A percentile compares a stretch with the other conserved stretches of the same genome.
Conservation (phyloP, 2,329 filamentous ascomycete species). For the Clarireedia homoeocarpa region DNA sequence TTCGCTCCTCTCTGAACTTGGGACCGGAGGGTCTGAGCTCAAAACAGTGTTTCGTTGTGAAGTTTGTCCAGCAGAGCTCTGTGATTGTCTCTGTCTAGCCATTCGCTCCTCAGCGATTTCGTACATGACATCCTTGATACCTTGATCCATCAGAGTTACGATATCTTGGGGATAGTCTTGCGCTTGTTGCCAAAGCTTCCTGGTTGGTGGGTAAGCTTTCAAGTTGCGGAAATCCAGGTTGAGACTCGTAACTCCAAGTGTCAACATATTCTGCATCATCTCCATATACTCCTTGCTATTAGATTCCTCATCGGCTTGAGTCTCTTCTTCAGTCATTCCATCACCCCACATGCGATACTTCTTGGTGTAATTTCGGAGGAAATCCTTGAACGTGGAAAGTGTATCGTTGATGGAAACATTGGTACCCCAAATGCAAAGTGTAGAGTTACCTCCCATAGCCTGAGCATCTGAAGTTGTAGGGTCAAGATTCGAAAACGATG, state of each 20-base stretch:
- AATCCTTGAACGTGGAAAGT: slow-evolving; percentile 81
- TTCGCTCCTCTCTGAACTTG: slow-evolving; percentile 68
- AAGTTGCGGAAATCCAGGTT: slow-evolving; percentile 86
- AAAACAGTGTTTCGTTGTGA: slow-evolving; percentile 40
- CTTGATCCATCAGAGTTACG: slow-evolving; percentile 92
- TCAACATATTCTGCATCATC: slow-evolving; percentile 83
- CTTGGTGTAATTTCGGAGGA: slow-evolving; percentile 81
- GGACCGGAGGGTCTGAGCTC: slow-evolving; percentile 70
- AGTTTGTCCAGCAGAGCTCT: slow-evolving; percentile 42
- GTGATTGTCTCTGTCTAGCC: slow-evolving; percentile 56
- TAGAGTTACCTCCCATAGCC: slow-evolving; percentile 70
- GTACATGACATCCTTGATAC: slow-evolving; percentile 86
- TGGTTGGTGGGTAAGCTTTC: slow-evolving; percentile 84
- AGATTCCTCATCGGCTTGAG: slow-evolving; percentile 59
- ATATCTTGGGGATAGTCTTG: slow-evolving; percentile 95
- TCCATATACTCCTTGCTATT: slow-evolving; percentile 77
- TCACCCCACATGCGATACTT: slow-evolving; percentile 93
- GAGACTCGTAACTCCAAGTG: slow-evolving; percentile 73
- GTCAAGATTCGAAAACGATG: slow-evolving; percentile 56
- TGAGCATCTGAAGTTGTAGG: slow-evolving; percentile 91
- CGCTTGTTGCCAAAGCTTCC: slow-evolving; percentile 92
- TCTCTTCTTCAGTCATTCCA: slow-evolving; percentile 71
- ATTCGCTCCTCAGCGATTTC: slow-evolving; percentile 79
- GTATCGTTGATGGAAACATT: slow-evolving; percentile 92
- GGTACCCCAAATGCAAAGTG: slow-evolving; percentile 90